Conservation (phyloP, 1,284 basidiomycete genomes). For the Trichosporon inkin region DNA sequence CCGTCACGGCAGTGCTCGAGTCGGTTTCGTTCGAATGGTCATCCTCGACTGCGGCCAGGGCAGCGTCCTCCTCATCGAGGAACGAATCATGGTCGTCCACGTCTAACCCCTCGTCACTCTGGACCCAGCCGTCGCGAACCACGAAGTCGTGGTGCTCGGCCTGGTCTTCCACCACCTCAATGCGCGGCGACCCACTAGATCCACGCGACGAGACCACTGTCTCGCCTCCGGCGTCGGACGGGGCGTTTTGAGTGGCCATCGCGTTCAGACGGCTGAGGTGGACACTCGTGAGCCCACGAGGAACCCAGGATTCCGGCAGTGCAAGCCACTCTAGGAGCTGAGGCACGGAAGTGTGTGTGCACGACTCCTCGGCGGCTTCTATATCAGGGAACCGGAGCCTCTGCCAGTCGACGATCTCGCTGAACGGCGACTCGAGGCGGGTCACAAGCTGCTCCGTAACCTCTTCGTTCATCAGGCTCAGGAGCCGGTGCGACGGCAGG, state of each 20-base stretch:
- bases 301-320: neutral
- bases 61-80: conserved; percentile 10
- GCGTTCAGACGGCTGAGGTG: neutral
- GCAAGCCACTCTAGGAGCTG: neutral
- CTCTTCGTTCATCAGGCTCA: conserved; percentile 13
- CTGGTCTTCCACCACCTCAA: conserved; percentile 15
- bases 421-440: conserved; percentile 9
- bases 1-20: neutral
- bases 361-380: conserved; percentile 6
- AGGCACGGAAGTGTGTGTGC: neutral
- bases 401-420: conserved; percentile 13
- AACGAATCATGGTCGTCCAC: conserved; percentile 4
- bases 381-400: neutral
- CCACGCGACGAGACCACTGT: neutral
- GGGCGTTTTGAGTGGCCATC: neutral
- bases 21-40: neutral
- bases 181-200: conserved; percentile 11
- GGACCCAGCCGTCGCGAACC: conserved; percentile 18
- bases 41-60: neutral
- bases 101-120: conserved; percentile 1
- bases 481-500: conserved; percentile 14
- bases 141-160: conserved; percentile 1
- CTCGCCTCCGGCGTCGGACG: conserved; percentile 4
- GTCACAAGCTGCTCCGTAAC: neutral
- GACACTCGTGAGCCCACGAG: neutral